Base-by-base conservation (phyloP, 2,329 filamentous ascomycete genomes). In the Ophiostoma pallidulum region DNA sequence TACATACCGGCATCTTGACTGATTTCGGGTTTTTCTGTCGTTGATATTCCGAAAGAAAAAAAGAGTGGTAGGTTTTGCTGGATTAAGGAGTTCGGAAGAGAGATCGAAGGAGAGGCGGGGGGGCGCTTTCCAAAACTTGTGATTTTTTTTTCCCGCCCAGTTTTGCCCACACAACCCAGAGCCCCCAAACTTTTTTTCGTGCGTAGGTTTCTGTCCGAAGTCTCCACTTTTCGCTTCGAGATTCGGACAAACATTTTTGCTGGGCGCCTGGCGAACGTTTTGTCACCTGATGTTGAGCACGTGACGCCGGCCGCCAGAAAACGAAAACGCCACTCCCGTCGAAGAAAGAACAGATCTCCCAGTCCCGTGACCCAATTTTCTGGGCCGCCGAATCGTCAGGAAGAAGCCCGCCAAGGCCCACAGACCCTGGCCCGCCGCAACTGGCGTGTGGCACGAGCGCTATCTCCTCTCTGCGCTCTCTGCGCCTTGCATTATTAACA, bases 1-100 rank as follows among this genome's bases (percentile, higher is more conserved):
- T 54, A 64, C 63, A 48, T 65, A 65, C 63, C 62, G 63, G 63
- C 63, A 65, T 65, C 59, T 64, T 65, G 62, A 62, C 60, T 58
- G 57, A 59, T 59, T 55, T 59, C 55, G n/a, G n/a, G n/a, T 43
- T 44, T 26, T 41, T 61, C 57, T 51, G 61, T 57, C 57, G 56
- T 57, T 55, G 58, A 57, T n/a, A n/a, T 56, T 57, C 57, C 56
- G 58, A 56, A 58, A 52, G n/a, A n/a, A 47, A 40, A 41, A 46
- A 29, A 35, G 40, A 24, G 37, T 40, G 31, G 32, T 29, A 31
- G 24, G 37, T 47, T n/a, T n/a, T 50, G 47, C 48, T 54, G 54
- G 39, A 52, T 35, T 39, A n/a, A n/a, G 18, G 54, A 54, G 53
- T 50, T 59, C 56, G 49, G 55, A 51, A 49, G 33, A 43, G 37